Percentiles rank a stretch among this genome's conserved stretches.
Conservation (phyloP, 164 flowering plant species). For the Litsea cubeba region DNA sequence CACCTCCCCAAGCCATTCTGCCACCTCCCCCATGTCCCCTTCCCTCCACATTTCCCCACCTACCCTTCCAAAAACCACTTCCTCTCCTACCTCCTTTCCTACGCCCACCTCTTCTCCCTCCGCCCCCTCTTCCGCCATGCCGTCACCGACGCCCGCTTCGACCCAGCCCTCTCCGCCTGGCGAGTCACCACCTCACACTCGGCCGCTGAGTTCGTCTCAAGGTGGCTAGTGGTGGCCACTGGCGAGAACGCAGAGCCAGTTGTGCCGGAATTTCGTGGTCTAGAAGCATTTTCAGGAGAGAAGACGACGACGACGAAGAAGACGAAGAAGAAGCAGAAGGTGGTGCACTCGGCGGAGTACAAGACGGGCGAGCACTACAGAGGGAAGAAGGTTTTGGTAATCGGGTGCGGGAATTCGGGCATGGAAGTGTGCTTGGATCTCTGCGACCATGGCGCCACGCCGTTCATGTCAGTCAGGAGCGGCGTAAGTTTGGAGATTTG, state of each 20-base stretch:
- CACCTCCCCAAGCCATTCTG: conserved; percentile 84
- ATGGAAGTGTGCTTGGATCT: conserved; percentile 87
- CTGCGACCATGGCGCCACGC: conserved; percentile 56
- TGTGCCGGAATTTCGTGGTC: conserved; percentile 55
- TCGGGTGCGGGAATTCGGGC: conserved; percentile 85
- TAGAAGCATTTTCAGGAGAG: conserved; percentile 36
- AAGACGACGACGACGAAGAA: conserved; percentile 1
- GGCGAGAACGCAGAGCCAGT: conserved; percentile 75
- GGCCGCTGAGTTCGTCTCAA: conserved; percentile 52
- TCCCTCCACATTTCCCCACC: conserved; percentile 62
- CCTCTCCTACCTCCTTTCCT: conserved; percentile 57
- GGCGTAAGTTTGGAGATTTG: conserved; percentile 36
- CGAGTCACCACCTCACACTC: conserved; percentile 40
- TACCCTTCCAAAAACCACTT: conserved; percentile 72
- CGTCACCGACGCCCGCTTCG: conserved; percentile 59
- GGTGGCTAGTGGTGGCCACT: conserved; percentile 74
- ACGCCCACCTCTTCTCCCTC: conserved; percentile 44
- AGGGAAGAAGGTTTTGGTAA: conserved; percentile 63
- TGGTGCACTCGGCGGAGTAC: conserved; percentile 55
- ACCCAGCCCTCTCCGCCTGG: conserved; percentile 56
- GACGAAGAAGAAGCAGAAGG: conserved; percentile 11
- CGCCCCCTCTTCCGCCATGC: conserved; percentile 52
- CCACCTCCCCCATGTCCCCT: conserved; percentile 57
- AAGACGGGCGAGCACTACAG: conserved; percentile 50
- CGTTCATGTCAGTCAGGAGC: conserved; percentile 72